Evolutionary conservation across 2,329 filamentous ascomycete genomes (phyloP), one percentile per base, ranked within the genome.

Genomic region (Elsinoe necatrix): DNA sequence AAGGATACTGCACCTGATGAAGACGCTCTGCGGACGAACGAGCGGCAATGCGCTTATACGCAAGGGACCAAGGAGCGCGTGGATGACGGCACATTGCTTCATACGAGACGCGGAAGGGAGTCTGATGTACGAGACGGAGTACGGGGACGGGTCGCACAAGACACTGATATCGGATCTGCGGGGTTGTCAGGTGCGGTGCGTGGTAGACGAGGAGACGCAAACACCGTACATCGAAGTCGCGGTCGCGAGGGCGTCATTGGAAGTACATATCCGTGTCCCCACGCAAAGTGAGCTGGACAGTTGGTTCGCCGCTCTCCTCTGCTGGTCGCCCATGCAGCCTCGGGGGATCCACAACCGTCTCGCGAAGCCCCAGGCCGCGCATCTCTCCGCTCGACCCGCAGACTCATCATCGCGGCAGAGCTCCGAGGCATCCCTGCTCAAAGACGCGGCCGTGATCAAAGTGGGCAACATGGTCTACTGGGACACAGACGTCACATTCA

Each of bases 381-480:
- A 55, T 12, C 52, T 59, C 3, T 34, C 41, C 12, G 52, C 27
- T 34, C 57, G 58, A 42, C 50, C 57, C 8, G 37, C 55, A 9
- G 54, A 54, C 7, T 61, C 64, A 55, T 59, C 67, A 56, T 61
- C 71, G 66, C 67, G 77, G 60, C 68, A 78, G 54, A 72, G 76
- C 62, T 75, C 76, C 16, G 75, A 77, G 57, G 73, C 75, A 21
- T 77, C 78, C 1, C 65, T 77, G 25, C 73, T 78, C 25, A 93
- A 85, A 66, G 85, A 89, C 60, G 81, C 83, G 2, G 83, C 86
- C 56, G 93, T 97, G 62, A 97, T 97, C 75, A 98, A 97, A 68
- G 89, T 96, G 57, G 76, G 76, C 31, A 77, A 77, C 63, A 79
- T 79, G 76, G 75, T 77, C 66, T 78, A 95, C 47, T 96, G 91